Evolutionary conservation across 148 eudicot genomes (phyloP).

Genomic region (Rhododendron kiyosumense): DNA sequence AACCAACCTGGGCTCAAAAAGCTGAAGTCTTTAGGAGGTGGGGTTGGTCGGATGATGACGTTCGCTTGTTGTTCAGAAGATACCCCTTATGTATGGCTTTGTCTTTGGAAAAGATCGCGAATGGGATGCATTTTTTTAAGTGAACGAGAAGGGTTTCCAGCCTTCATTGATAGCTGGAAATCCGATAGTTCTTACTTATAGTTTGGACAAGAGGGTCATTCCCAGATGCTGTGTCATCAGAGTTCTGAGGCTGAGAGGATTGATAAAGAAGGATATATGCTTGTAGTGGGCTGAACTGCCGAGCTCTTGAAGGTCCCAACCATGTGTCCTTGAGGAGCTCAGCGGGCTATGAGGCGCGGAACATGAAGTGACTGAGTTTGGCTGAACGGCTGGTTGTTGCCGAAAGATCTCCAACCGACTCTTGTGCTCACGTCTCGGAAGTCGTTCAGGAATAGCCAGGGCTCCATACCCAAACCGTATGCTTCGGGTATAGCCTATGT

Average conservation of each 20-base stretch:
- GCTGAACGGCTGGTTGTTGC: no score
- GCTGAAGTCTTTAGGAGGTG: not conserved
- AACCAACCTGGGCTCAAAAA: not conserved
- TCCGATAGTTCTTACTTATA: not conserved
- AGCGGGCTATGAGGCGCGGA: no score
- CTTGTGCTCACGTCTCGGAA: no score
- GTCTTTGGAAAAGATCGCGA: not conserved
- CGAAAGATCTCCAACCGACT: no score
- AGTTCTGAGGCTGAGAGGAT: not conserved
- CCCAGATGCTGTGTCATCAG: not conserved
- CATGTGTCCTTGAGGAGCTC: no score
- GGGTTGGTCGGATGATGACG: not conserved
- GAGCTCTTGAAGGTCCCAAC: no score
- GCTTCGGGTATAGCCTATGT: no score
- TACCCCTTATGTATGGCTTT: not conserved
- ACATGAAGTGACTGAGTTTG: no score
- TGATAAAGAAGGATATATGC: not conserved
- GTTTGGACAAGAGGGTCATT: not conserved
- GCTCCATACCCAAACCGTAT: no score
- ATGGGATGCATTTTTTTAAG: not conserved
- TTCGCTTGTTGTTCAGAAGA: not conserved
- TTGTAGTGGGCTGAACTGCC: no score
- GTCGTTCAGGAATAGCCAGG: no score
- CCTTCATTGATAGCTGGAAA: not conserved
- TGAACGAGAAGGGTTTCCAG: not conserved